These are phyloP conservation scores for Capronia epimyces DNA, from an alignment of 2,329 filamentous ascomycete genomes.

Conservation along the genomic window DNA sequence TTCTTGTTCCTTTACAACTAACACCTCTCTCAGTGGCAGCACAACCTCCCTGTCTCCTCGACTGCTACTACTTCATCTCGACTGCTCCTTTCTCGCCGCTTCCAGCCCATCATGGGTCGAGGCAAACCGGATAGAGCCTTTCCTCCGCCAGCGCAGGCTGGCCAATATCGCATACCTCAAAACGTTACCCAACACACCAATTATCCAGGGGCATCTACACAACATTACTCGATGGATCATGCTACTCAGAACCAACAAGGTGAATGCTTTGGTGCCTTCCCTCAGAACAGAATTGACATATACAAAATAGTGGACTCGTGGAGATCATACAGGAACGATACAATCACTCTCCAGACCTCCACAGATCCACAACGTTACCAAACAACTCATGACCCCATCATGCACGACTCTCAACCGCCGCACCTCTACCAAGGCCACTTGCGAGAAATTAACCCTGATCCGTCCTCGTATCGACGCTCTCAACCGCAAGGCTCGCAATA, in stretches of 20 bases:
- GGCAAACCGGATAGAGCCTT: neutral
- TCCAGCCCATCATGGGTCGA: slow-evolving; percentile 7
- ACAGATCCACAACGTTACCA: slow-evolving; percentile 1
- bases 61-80: neutral
- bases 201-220: neutral
- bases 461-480: neutral
- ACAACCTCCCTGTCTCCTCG: neutral
- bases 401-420: neutral
- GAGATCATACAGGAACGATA: slow-evolving; percentile 26
- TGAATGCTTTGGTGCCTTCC: slow-evolving; percentile 22
- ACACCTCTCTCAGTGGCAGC: slow-evolving; percentile 25
- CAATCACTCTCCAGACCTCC: slow-evolving; percentile 16
- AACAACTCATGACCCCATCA: neutral
- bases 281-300: slow-evolving; percentile 22
- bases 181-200: neutral
- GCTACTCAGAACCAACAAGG: slow-evolving; percentile 15
- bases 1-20: slow-evolving; percentile 13
- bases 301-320: slow-evolving; percentile 27
- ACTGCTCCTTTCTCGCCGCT: neutral
- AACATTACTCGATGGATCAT: slow-evolving; percentile 4
- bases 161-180: neutral
- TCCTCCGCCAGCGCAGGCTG: neutral
- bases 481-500: neutral
- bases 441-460: slow-evolving; percentile 1
- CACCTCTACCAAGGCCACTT: neutral